These are phyloP conservation scores for Phytophthora idaei DNA, from an alignment of 352 stramenopile genomes.

Conservation along the genomic window DNA sequence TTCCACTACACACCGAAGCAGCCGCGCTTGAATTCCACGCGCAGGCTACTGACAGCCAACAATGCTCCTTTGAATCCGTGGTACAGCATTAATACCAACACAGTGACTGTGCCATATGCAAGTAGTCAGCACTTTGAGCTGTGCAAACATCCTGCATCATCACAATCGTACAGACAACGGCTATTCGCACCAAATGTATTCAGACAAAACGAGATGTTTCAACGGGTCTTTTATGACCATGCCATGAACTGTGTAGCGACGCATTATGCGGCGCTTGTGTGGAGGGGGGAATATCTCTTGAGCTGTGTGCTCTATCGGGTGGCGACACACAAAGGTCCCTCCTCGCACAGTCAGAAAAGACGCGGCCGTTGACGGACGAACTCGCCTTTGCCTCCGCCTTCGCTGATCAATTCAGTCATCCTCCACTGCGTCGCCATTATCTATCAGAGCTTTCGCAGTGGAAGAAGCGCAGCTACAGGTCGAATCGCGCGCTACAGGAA, in stretches of 20 bases:
- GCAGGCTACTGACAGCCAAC: too few relatives aligned
- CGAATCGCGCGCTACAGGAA: slow-evolving; percentile 7
- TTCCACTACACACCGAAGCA: slow-evolving; percentile 6
- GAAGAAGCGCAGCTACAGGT: slow-evolving; percentile 9
- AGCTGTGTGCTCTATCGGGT: slow-evolving; percentile 26
- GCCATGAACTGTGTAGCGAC: slow-evolving; percentile 8
- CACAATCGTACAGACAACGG: not conserved
- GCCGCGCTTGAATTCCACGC: not conserved
- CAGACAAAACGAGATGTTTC: slow-evolving; percentile 16
- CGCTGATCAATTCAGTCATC: not conserved
- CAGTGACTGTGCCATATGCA: not conserved
- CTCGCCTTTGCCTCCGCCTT: not conserved
- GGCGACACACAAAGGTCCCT: slow-evolving; percentile 26
- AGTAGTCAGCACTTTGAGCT: slow-evolving; percentile 15
- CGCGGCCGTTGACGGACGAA: slow-evolving; percentile 12
- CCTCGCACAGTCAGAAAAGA: slow-evolving; percentile 33
- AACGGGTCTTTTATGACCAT: slow-evolving; percentile 21
- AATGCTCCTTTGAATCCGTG: not conserved
- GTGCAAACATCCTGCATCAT: not conserved
- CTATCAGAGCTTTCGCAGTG: slow-evolving; percentile 10
- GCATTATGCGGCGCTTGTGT: slow-evolving; percentile 1
- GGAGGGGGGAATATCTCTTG: slow-evolving; percentile 9
- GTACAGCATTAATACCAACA: slow-evolving; percentile 7
- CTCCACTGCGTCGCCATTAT: not conserved
- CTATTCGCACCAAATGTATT: slow-evolving; percentile 17